phyloP scores from a whole-genome alignment of 148 eudicot species.

The Camellia japonica region DNA sequence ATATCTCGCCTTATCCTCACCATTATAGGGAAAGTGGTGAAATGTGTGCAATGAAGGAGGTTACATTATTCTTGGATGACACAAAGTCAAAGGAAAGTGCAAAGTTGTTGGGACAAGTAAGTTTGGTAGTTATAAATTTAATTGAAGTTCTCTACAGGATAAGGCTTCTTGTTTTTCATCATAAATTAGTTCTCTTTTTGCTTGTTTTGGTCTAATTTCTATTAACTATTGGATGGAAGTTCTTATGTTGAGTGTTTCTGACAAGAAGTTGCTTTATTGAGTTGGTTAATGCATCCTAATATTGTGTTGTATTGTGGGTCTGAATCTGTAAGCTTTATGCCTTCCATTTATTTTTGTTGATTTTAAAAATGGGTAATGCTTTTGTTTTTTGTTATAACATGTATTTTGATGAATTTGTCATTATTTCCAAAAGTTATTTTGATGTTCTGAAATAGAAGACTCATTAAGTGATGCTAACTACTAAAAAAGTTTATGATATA shows the following conservation, averaged over 20 bases:
- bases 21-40: conserved; percentile 80
- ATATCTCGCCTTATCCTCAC: neutral
- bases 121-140: neutral
- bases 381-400: neutral
- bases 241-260: conserved; percentile 21
- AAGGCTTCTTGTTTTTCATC: neutral
- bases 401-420: neutral
- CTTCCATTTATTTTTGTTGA: neutral
- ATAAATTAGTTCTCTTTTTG: too few species aligned
- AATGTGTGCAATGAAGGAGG: conserved; percentile 99
- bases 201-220: neutral
- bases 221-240: neutral
- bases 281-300: conserved; percentile 83
- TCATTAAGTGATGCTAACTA: neutral
- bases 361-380: neutral
- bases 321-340: conserved; percentile 62
- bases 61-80: conserved; percentile 91
- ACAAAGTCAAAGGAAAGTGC: conserved; percentile 97
- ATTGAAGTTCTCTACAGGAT: neutral
- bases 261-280: conserved; percentile 81
- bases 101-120: conserved; percentile 84
- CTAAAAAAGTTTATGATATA: neutral
- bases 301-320: conserved; percentile 95
- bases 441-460: neutral
- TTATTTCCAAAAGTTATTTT: neutral